Base-by-base conservation (phyloP, 768 basidiomycete species). In the Mycena vulgaris region DNA sequence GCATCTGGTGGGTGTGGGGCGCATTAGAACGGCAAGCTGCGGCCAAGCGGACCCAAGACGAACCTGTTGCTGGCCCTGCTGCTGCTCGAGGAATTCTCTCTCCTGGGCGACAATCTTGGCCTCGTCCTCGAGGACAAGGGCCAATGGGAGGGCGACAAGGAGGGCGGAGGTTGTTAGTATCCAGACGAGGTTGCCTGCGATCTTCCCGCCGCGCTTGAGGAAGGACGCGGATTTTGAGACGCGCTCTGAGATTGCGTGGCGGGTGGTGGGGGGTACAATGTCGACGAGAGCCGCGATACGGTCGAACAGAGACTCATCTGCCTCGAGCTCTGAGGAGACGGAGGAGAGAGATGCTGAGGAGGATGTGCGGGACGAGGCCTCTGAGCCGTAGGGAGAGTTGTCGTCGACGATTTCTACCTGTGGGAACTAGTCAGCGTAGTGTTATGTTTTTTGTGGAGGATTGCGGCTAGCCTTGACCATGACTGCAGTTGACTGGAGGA, bases 111-210 rank as follows among this genome's bases (percentile, higher is more conserved):
- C 92, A 66, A 97, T 89, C 83, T 96, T 96, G 62, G 95, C 93
- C 84, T 99, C 98, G 82, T 98, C 97, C 83, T 99, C 98, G 75
- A 99, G 86, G 69, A 91, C 93, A 75, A 99, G 87, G 6, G 97
- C 96, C 70, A 99, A 87, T 37, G 98, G 98, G 42, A 99, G 86
- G 17, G 95, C 98, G 57, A 99, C 93, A 73, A 99, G 89, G 63
- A 99, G 86, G 1, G 97, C 96, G 49, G 93, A 95, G 11, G 97
- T 99, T 63, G 95, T 96, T 78, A 98, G 85, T 70, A 98, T 88
- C 98, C 98, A 99, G 65, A 97, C 94, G 74, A 96, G 82, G 80
- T 93, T 96, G 17, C 98, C 97, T 37, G 91, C 88, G 58, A 94
- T 75, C 82, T 91, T 94, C 55, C 90, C 86, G 9, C 89, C 85